These are phyloP conservation scores for Solanum etuberosum DNA, from an alignment of 257 asterid genomes.

Conservation along the genomic window DNA sequence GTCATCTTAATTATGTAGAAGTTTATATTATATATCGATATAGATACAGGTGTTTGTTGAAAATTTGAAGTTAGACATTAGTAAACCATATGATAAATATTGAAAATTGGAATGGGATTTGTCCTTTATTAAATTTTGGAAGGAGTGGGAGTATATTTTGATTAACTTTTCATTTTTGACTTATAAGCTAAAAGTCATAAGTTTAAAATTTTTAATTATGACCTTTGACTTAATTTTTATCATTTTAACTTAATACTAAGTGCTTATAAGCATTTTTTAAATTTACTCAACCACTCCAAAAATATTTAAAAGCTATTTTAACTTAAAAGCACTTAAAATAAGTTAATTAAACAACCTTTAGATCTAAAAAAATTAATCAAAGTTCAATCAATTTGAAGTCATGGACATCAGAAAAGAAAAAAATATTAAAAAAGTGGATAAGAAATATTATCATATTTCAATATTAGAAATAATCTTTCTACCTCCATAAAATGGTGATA, in stretches of 20 bases:
- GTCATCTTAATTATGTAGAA: no score
- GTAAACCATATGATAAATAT: neutral
- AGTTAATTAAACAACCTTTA: no score
- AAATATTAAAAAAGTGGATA: no score
- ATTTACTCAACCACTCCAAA: no score
- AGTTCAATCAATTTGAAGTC: neutral
- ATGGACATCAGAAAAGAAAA: accelerated
- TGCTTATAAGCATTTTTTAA: neutral
- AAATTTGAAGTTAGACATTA: neutral
- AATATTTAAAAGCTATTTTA: no score
- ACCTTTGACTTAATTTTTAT: no score
- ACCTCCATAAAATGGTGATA: neutral
- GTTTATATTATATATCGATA: no score
- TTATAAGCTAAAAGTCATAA: no score
- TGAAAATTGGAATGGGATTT: neutral
- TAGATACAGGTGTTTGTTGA: neutral
- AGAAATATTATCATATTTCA: neutral
- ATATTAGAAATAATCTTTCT: accelerated
- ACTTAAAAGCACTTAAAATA: no score
- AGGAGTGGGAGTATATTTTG: neutral
- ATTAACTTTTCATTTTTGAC: no score
- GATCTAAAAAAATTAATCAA: neutral
- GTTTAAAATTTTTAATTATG: no score
- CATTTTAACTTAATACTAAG: no score
- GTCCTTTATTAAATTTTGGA: neutral